Evolutionary conservation across 2,329 filamentous ascomycete species (phyloP), one percentile per base, ranked within the genome.

Genomic region (Huntiella abstrusa): DNA sequence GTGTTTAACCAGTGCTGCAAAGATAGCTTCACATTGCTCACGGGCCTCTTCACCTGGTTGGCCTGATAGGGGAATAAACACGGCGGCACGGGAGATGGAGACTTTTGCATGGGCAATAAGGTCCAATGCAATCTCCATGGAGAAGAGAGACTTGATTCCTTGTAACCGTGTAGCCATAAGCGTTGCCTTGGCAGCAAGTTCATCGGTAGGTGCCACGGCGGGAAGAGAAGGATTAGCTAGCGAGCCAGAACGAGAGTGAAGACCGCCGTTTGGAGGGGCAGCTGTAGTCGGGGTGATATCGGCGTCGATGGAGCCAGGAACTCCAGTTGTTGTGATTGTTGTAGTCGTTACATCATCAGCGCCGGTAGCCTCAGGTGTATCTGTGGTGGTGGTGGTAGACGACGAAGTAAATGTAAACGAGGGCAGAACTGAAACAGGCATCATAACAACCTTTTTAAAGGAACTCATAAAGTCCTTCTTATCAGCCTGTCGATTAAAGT

Each of bases 401-500:
- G 47, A 41, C 6, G 47, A 46, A 13, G 47, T 32, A 22, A 49
- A 49, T 8, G 33, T 49, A 39, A 49, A 73, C 41, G 73, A 78
- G 1, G 85, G 83, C 3, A 96, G 67, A 6, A 86, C 88, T 45
- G 84, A 93, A 42, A 98, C 88, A 2, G 91, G 91, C 78, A 94
- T 92, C 87, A 98, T 95, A 53, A 98, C 83, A 6, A 98, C 91
- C 61, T 96, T 96, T 58, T 86, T 95, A 68, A 98, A 98, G 0
- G 87, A 94, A 40, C 80, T 91, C 51, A 98, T 59, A 55, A 98
- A 98, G 59, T 98, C 91, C 54, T 86, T 84, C 64, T 98, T 98
- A 52, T 92, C 91, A 1, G 86, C 91, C 59, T 93, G 86, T 19
- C 91, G 75, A 17, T 46, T 49, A 58, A 88, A 95, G 57, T 96